These are phyloP conservation scores for Esteya vermicola DNA, from an alignment of 2,329 filamentous ascomycete genomes.

Conservation along the genomic window DNA sequence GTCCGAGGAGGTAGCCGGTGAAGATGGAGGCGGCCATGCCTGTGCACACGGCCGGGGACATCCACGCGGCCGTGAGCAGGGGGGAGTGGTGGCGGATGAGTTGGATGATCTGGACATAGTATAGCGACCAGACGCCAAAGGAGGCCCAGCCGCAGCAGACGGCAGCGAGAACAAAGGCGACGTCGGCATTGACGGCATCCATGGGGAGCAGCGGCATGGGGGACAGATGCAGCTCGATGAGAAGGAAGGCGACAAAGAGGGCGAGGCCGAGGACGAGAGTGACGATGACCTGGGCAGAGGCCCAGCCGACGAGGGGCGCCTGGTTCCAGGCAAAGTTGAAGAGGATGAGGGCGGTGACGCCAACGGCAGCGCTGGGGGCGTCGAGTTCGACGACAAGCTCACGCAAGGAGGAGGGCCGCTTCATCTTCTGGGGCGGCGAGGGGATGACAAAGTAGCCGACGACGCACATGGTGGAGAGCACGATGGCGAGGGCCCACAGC, in stretches of 20 bases:
- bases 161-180: slow-evolving; percentile 9
- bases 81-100: slow-evolving; percentile 24
- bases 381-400: slow-evolving; percentile 5
- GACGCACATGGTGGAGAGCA: slow-evolving; percentile 7
- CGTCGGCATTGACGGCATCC: slow-evolving; percentile 8
- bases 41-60: slow-evolving; percentile 31
- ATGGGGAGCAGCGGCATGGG: slow-evolving; percentile 11
- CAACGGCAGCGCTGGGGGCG: slow-evolving; percentile 6
- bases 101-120: slow-evolving; percentile 13
- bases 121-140: slow-evolving; percentile 16
- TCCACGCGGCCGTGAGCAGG: slow-evolving; percentile 23
- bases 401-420: slow-evolving; percentile 10
- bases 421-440: slow-evolving; percentile 3
- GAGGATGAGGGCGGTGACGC: slow-evolving; percentile 9
- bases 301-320: slow-evolving; percentile 10
- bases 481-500: slow-evolving; percentile 14
- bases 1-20: slow-evolving; percentile 22
- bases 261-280: slow-evolving; percentile 16
- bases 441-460: slow-evolving; percentile 11
- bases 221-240: slow-evolving; percentile 5
- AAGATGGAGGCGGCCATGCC: slow-evolving; percentile 23
- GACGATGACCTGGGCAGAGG: slow-evolving; percentile 9
- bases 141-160: slow-evolving; percentile 7
- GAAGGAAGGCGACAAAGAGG: slow-evolving; percentile 7
- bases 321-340: slow-evolving; percentile 14